Evolutionary conservation across 2,329 filamentous ascomycete genomes (phyloP), one percentile per base, ranked within the genome.

Genomic region (Lachnellula hyalina): DNA sequence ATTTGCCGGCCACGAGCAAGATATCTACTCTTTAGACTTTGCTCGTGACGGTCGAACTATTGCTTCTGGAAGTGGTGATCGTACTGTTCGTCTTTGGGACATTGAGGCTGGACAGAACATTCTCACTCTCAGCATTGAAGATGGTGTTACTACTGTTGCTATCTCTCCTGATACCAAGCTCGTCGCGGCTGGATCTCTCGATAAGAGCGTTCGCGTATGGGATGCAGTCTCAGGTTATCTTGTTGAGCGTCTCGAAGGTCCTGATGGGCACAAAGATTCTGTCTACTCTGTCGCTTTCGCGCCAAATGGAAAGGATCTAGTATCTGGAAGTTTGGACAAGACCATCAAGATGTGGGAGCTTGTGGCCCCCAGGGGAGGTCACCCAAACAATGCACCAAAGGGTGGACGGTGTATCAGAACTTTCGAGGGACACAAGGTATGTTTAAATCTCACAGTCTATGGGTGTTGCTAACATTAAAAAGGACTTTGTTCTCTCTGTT

Each of bases 291-390:
- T 99, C 21, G 93, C 94, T 0, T 99, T 99, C 73, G 92, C 92
- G 14, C 94, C 94, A 28, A 93, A 89, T 65, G 93, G 93, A 58
- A 89, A 91, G 66, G 90, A 96, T 63, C 85, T 99, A 41, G 93
- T 97, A 68, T 95, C 89, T 66, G 94, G 94, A 60, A 95, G 89
- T 79, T 77, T 97, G 64, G 94, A 99, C 72, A 96, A 96, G 79
- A 97, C 93, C 0, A 97, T 97, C 78, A 96, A 96, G 78, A 96
- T 97, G 87, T 99, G 94, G 92, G 92, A 96, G 76, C 81, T 99
- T 49, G 86, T 82, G 53, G 82, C 87, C 21, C 83, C 86, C 45
- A 82, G 88, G 64, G 78, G 79, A 63, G 82, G 85, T 65, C 80
- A 85, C 56, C 79, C 83, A 47, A 83, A 81, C 68, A 79, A 82